Conservation (phyloP, 2,329 filamentous ascomycete species). For the Claviceps monticola region DNA sequence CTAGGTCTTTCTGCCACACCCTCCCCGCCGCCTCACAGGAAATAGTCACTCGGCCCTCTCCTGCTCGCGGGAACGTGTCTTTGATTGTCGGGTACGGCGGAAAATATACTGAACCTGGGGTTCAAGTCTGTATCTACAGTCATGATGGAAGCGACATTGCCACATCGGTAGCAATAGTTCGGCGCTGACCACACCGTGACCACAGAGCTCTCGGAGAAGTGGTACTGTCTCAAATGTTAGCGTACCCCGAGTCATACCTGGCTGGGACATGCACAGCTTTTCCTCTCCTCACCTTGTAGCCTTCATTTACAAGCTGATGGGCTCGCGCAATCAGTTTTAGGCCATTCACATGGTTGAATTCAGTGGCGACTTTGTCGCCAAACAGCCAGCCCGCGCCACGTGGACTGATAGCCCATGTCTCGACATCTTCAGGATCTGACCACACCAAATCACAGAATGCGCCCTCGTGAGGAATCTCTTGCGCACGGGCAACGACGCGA, state of each 20-base stretch:
- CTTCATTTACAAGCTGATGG: conserved; percentile 97
- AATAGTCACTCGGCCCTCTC: conserved; percentile 56
- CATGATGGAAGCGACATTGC: conserved; percentile 95
- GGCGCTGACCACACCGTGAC: conserved; percentile 98
- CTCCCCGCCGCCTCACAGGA: conserved; percentile 34
- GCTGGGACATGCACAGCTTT: not conserved
- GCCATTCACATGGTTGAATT: conserved; percentile 93
- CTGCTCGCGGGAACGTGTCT: conserved; percentile 63
- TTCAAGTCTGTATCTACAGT: conserved; percentile 73
- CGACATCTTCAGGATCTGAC: conserved; percentile 94
- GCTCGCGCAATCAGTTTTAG: conserved; percentile 91
- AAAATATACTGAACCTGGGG: conserved; percentile 87
- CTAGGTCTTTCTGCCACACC: conserved; percentile 14
- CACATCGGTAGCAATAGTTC: conserved; percentile 90
- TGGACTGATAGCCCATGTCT: conserved; percentile 91
- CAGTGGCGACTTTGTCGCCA: conserved; percentile 90
- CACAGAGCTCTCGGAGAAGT: conserved; percentile 88
- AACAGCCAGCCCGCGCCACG: conserved; percentile 96
- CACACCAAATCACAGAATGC: conserved; percentile 97
- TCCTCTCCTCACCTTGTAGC: conserved; percentile 60
- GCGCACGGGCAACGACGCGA: conserved; percentile 92
- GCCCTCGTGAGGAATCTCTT: conserved; percentile 95
- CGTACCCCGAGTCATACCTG: not conserved
- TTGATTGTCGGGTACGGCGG: conserved; percentile 74
- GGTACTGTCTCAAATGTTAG: conserved; percentile 44